Evolutionary conservation across 441 rosid species (phyloP).

Genomic region (Corymbia citriodora): DNA sequence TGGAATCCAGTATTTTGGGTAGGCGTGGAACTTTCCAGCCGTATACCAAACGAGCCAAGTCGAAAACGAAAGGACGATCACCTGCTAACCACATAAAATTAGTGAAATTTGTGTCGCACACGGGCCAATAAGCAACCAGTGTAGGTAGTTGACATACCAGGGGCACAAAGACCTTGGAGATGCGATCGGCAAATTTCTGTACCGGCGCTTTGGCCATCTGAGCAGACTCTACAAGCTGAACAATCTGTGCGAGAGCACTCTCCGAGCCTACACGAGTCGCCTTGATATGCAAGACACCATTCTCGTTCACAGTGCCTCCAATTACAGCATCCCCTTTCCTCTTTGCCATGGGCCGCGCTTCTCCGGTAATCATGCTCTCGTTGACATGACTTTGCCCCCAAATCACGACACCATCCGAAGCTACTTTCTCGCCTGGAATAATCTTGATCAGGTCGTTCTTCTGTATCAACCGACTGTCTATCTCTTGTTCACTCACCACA

Average conservation of each 20-base stretch:
- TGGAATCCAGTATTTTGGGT: constrained; percentile 88
- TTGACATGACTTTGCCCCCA: constrained; percentile 96
- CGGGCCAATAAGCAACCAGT: neutral
- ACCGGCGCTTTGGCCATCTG: constrained; percentile 98
- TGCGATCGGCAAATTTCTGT: constrained; percentile 91
- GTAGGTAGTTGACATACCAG: constrained; percentile 29
- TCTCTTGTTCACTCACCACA: constrained; percentile 63
- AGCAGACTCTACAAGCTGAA: constrained; percentile 89
- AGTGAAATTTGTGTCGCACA: accelerated
- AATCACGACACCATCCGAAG: constrained; percentile 84
- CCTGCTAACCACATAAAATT: constrained; percentile 29
- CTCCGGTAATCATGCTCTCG: constrained; percentile 98
- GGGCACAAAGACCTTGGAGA: constrained; percentile 86
- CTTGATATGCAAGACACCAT: constrained; percentile 69
- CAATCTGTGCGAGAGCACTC: constrained; percentile 89
- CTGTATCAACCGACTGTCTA: constrained; percentile 78
- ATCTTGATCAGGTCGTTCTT: constrained; percentile 79
- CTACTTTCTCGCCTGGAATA: constrained; percentile 87
- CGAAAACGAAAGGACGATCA: constrained; percentile 60
- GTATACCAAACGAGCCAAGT: constrained; percentile 92
- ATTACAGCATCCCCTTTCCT: constrained; percentile 84
- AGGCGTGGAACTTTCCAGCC: constrained; percentile 69
- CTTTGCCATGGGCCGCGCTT: constrained; percentile 82
- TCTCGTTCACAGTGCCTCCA: constrained; percentile 88
- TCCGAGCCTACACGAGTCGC: constrained; percentile 92